Evolutionary conservation across 768 basidiomycete species (phyloP).

Genomic region (Rhizopogon roseolus): DNA sequence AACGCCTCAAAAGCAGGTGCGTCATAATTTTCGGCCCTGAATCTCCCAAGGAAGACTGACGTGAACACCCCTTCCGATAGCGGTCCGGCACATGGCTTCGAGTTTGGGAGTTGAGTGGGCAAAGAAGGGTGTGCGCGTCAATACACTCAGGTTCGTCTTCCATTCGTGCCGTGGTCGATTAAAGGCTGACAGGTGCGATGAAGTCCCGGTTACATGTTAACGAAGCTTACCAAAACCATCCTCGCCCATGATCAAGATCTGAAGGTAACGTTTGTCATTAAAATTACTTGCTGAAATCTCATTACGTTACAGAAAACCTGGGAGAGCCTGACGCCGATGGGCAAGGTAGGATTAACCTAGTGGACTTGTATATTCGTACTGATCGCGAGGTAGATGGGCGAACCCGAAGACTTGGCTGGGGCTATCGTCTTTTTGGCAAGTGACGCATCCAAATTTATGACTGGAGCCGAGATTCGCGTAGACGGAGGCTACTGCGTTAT

Average conservation of each 20-base stretch:
- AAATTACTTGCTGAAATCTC: neutral
- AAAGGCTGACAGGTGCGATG: conserved; percentile 5
- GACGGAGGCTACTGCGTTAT: conserved; percentile 87
- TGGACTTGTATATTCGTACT: conserved; percentile 3
- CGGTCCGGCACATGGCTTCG: conserved; percentile 91
- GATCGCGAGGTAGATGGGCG: conserved; percentile 62
- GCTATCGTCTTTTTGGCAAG: conserved; percentile 88
- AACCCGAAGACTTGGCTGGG: conserved; percentile 88
- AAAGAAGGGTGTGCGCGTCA: conserved; percentile 81
- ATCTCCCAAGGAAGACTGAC: conserved; percentile 3
- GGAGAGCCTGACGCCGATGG: conserved; percentile 84
- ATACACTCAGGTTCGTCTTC: conserved; percentile 57
- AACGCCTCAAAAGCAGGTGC: conserved; percentile 91
- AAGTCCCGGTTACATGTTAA: conserved; percentile 94
- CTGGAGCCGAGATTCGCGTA: conserved; percentile 78
- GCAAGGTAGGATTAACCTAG: conserved; percentile 46
- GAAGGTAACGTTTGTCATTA: conserved; percentile 43
- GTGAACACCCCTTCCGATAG: conserved; percentile 27
- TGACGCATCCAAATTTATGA: conserved; percentile 88
- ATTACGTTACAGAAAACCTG: conserved; percentile 60
- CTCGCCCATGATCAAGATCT: conserved; percentile 70
- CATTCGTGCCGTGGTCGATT: neutral
- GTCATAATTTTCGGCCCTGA: conserved; percentile 10
- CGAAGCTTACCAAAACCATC: conserved; percentile 82
- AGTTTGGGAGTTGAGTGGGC: conserved; percentile 97